These are phyloP conservation scores for Aristolochia fimbriata DNA, from an alignment of 164 flowering plant genomes.

Conservation along the genomic window DNA sequence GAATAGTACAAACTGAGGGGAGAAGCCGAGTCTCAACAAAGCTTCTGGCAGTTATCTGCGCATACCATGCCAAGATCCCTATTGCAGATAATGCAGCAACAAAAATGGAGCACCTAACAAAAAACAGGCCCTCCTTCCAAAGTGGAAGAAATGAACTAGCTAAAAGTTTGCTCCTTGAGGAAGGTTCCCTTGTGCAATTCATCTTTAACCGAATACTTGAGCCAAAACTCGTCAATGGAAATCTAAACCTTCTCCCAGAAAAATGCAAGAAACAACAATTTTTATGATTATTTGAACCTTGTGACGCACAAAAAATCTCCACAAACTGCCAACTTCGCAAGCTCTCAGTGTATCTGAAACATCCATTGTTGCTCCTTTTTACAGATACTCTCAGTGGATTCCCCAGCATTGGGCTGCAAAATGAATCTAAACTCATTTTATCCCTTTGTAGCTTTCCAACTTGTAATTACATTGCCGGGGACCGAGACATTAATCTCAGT, in stretches of 20 bases:
- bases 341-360: conserved; percentile 12
- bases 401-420: conserved; percentile 47
- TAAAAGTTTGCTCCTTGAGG: conserved; percentile 41
- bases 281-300: conserved; percentile 26
- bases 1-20: conserved; percentile 71
- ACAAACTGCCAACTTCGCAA: conserved; percentile 15
- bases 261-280: conserved; percentile 40
- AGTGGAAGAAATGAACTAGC: conserved; percentile 50
- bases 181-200: conserved; percentile 47
- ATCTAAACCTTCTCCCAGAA: conserved; percentile 39
- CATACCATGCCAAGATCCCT: conserved; percentile 78
- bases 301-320: conserved; percentile 26
- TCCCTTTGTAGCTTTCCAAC: conserved; percentile 6
- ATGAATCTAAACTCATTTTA: conserved; percentile 41
- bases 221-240: conserved; percentile 27
- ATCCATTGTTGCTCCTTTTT: conserved; percentile 18
- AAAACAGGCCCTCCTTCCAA: conserved; percentile 72
- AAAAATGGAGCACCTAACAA: conserved; percentile 67
- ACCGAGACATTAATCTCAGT: conserved; percentile 66
- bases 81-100: conserved; percentile 68
- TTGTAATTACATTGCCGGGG: conserved; percentile 35
- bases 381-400: conserved; percentile 23
- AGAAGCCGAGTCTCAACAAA: conserved; percentile 64
- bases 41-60: conserved; percentile 51
- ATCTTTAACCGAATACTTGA: conserved; percentile 32